A percentile compares a stretch with the other conserved stretches of the same genome.
phyloP scores from a whole-genome alignment of 371 early-diverging fungal genomes.

The Parasitella parasitica region DNA sequence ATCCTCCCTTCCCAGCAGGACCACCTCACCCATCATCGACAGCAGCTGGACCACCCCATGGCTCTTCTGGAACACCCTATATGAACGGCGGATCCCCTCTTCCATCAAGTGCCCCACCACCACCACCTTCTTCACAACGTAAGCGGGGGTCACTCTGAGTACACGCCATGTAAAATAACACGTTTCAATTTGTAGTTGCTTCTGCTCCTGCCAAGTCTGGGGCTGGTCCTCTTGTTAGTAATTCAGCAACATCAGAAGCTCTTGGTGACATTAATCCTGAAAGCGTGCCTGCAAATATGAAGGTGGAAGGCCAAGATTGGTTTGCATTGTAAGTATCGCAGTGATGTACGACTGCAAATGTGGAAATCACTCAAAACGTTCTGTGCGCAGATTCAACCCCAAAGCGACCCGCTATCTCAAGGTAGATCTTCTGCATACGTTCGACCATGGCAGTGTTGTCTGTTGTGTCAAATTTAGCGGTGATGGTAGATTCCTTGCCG shows the following conservation, averaged over 20 bases:
- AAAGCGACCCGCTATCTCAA: conserved; percentile 69
- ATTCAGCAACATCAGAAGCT: conserved; percentile 18
- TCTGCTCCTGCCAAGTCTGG: conserved; percentile 41
- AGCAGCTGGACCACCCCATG: conserved; percentile 29
- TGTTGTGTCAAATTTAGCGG: conserved; percentile 93
- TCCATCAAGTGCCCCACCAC: conserved; percentile 40
- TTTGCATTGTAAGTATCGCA: conserved; percentile 69
- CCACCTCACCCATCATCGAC: conserved; percentile 20
- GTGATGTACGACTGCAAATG: neutral
- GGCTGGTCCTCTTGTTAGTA: conserved; percentile 35
- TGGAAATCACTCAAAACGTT: no score
- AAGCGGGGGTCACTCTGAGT: neutral
- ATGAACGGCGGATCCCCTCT: conserved; percentile 44
- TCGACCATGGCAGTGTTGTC: conserved; percentile 87
- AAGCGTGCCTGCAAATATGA: conserved; percentile 74
- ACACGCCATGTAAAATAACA: neutral
- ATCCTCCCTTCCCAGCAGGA: conserved; percentile 23
- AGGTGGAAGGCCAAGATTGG: conserved; percentile 92
- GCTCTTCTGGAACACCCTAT: conserved; percentile 32
- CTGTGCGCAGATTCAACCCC: conserved; percentile 74
- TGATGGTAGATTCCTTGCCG: conserved; percentile 88
- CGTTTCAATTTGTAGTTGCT: conserved; percentile 3
- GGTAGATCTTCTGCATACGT: conserved; percentile 79
- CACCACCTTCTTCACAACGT: conserved; percentile 27
- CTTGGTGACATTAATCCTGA: conserved; percentile 85